Percentiles rank a stretch among this genome's conserved stretches.
Evolutionary conservation across 1,284 basidiomycete genomes (phyloP).

Genomic region (Boletus albobrunnescens): DNA sequence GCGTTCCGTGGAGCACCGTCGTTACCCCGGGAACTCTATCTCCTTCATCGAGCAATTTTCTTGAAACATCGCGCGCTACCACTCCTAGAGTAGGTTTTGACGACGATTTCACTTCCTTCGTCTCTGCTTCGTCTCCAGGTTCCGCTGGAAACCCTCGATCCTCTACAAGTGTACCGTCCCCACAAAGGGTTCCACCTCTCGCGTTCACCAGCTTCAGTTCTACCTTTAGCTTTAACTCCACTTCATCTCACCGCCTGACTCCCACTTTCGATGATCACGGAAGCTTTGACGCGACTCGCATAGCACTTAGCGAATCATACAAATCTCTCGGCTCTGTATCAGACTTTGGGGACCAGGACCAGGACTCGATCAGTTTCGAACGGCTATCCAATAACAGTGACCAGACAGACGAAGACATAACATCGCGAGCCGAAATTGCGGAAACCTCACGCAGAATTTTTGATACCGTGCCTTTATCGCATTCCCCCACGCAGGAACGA

Average conservation of each 20-base stretch:
- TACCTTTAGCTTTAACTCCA: constrained; percentile 24
- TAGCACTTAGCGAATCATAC: constrained; percentile 37
- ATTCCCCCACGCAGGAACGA: constrained; percentile 20
- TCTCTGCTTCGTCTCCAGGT: constrained; percentile 47
- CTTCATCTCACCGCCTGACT: constrained; percentile 23
- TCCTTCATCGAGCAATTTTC: constrained; percentile 22
- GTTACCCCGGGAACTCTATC: constrained; percentile 30
- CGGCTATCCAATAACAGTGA: constrained; percentile 22
- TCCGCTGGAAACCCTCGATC: not conserved
- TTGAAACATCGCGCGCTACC: constrained; percentile 16
- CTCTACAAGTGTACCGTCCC: constrained; percentile 10
- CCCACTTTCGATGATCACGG: constrained; percentile 20
- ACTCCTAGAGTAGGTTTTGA: constrained; percentile 52
- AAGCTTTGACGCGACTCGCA: constrained; percentile 12
- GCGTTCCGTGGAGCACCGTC: constrained; percentile 25
- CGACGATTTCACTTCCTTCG: constrained; percentile 73
- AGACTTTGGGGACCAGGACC: constrained; percentile 40
- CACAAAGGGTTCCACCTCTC: constrained; percentile 7
- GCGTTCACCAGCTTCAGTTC: constrained; percentile 20
- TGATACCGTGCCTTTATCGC: constrained; percentile 30
- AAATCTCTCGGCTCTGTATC: constrained; percentile 47
- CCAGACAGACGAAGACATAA: constrained; percentile 39
- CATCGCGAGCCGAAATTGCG: constrained; percentile 49
- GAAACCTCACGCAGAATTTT: constrained; percentile 56
- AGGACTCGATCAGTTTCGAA: constrained; percentile 19